Evolutionary conservation across 371 early-diverging fungal species (phyloP).

Genomic region (Capillidium heterosporum): DNA sequence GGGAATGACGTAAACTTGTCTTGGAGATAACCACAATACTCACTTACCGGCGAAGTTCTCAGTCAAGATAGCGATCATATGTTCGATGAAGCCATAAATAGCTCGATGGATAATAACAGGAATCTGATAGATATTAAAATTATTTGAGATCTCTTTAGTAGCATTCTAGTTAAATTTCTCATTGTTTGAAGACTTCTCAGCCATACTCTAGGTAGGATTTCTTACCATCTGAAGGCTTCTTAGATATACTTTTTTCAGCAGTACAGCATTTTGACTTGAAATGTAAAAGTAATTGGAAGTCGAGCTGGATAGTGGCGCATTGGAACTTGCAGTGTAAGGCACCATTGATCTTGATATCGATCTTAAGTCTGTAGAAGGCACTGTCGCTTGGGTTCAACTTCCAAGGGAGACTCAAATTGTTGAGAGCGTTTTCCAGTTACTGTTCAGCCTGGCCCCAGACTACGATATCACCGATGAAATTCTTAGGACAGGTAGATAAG

Average conservation of each 20-base stretch:
- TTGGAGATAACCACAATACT: constrained; percentile 99
- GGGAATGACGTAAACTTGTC: constrained; percentile 88
- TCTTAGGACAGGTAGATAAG: constrained; percentile 96
- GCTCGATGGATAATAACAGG: constrained; percentile 96
- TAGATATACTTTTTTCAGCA: constrained; percentile 11
- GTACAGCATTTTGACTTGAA: constrained; percentile 66
- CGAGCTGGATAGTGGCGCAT: constrained; percentile 98
- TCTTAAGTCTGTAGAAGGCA: constrained; percentile 99
- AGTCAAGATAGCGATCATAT: constrained; percentile 86
- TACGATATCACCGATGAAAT: constrained; percentile 82
- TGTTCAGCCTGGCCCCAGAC: constrained; percentile 95
- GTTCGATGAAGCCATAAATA: constrained; percentile 81
- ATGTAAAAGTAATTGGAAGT: constrained; percentile 80
- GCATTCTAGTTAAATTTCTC: no score
- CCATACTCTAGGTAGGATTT: no score
- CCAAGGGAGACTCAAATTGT: constrained; percentile 64
- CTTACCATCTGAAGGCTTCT: constrained; percentile 13
- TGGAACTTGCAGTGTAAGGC: constrained; percentile 89
- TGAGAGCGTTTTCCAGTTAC: constrained; percentile 60
- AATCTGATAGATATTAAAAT: no score
- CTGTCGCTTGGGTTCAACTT: constrained; percentile 95
- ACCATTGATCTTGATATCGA: constrained; percentile 96
- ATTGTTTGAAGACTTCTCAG: no score
- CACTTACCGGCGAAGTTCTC: constrained; percentile 79
- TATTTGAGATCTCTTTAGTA: no score